Evolutionary conservation across 1,284 basidiomycete genomes (phyloP), one percentile per base, ranked within the genome.

Genomic region (Ceratobasidium sp.): DNA sequence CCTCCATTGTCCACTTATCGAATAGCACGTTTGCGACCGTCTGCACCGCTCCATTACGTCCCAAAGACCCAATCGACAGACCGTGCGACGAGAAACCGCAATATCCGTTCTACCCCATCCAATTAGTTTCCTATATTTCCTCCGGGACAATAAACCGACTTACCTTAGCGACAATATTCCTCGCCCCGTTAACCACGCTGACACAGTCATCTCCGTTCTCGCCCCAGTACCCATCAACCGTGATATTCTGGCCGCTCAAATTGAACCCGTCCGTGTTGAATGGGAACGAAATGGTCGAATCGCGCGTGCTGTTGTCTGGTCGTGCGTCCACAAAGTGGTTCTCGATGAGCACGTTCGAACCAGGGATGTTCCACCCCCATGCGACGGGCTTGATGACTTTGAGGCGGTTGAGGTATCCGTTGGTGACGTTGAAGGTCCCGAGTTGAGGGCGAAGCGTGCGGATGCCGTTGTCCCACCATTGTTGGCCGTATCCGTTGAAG

Each of bases 201-300:
- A 90, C 77, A 62, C 89, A 90, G 79, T 90, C 89, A 75, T 90
- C 89, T 0, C 89, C 89, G 72, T 90, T 90, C 59, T 85, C 82
- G 60, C 90, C 82, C 74, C 85, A 79, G 75, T 90, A 90, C 77
- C 87, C 83, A 78, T 90, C 88, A 77, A 90, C 89, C 0, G 89
- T 79, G 74, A 90, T 78, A 77, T 90, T 85, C 0, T 84, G 86
- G 4, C 89, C 89, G 36, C 86, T 86, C 2, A 88, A 88, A 50
- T 85, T 87, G 79, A 90, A 90, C 0, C 89, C 89, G 86, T 81
- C 89, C 86, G 88, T 90, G 77, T 90, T 90, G 82, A 89, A 90
- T 3, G 89, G 89, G 83, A 89, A 89, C 0, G 86, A 65, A 33
- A 81, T 85, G 78, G 84, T 83, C 1, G 89, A 89, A 85, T 79